A percentile compares a stretch with the other conserved stretches of the same genome.
These are phyloP conservation scores for Achaetomiella virescens DNA, from an alignment of 495 filamentous ascomycete species.

Conservation along the genomic window DNA sequence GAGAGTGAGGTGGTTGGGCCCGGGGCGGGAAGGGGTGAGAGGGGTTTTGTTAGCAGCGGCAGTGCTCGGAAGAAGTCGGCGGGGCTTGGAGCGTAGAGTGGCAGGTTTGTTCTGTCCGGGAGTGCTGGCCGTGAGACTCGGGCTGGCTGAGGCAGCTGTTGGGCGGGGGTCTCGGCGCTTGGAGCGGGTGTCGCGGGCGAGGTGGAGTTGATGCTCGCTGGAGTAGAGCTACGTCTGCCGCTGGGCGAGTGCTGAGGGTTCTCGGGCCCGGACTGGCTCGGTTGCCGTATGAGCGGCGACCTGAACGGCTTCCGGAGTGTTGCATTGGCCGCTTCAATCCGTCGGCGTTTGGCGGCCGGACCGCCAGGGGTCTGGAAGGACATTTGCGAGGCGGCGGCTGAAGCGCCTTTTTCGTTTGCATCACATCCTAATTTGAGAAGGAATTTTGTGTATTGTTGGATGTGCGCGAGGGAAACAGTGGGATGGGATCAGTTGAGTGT, in stretches of 20 bases:
- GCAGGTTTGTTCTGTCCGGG: neutral
- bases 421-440: neutral
- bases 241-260: neutral
- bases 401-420: constrained; percentile 1
- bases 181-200: neutral
- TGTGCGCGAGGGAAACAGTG: neutral
- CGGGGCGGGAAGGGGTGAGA: neutral
- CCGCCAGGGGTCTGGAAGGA: constrained; percentile 19
- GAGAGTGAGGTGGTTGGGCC: neutral
- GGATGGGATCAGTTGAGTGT: too few relatives aligned
- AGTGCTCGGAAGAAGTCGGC: too few relatives aligned
- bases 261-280: neutral
- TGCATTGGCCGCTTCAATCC: constrained; percentile 24
- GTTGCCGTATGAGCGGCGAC: constrained; percentile 24
- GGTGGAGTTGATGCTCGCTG: neutral
- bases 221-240: neutral
- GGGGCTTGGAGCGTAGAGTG: too few relatives aligned
- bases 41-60: too few relatives aligned
- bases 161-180: neutral
- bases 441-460: neutral
- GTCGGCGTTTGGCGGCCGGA: constrained; percentile 27
- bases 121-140: neutral
- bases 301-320: constrained; percentile 27
- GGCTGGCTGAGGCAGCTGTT: neutral
- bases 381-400: constrained; percentile 5